Conservation (phyloP, 2,329 filamentous ascomycete genomes). For the Hawksworthiomyces lignivorus region DNA sequence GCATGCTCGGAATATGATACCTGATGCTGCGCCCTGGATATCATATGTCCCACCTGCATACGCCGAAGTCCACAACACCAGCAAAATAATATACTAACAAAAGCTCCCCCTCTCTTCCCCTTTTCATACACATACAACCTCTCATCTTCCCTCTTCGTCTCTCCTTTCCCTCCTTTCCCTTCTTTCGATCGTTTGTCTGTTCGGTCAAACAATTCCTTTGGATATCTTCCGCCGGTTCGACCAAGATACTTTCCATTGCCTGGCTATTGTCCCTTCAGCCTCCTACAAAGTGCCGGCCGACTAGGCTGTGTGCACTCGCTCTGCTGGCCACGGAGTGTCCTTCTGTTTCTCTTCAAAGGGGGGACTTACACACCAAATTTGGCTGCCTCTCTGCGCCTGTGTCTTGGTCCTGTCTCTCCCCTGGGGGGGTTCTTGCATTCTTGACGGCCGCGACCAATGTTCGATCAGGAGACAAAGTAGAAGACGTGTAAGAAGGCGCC, state of each 20-base stretch:
- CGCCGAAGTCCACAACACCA: neutral
- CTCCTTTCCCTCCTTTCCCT: neutral
- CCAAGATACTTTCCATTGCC: too few relatives aligned
- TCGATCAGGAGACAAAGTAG: neutral
- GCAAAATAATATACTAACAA: constrained; percentile 1
- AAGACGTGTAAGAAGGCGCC: constrained; percentile 8
- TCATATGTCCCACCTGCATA: constrained; percentile 4
- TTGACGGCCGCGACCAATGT: neutral
- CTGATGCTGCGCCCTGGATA: constrained; percentile 24
- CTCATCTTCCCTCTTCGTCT: neutral
- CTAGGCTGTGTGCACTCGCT: too few relatives aligned
- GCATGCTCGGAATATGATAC: constrained; percentile 18
- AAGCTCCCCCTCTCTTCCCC: neutral
- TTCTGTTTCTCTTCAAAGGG: too few relatives aligned
- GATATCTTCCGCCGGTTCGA: constrained; percentile 8
- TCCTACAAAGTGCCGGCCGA: too few relatives aligned
- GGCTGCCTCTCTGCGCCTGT: too few relatives aligned
- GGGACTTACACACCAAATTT: too few relatives aligned
- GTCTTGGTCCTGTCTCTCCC: too few relatives aligned
- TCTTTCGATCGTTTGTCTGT: neutral
- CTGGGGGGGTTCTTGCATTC: too few relatives aligned
- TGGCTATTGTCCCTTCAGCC: too few relatives aligned
- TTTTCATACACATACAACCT: neutral
- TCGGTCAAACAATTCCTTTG: too few relatives aligned
- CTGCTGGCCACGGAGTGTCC: too few relatives aligned